Percentiles rank a stretch among this genome's conserved stretches.
Evolutionary conservation across 164 flowering plant species (phyloP).

Genomic region (Stephania japonica): DNA sequence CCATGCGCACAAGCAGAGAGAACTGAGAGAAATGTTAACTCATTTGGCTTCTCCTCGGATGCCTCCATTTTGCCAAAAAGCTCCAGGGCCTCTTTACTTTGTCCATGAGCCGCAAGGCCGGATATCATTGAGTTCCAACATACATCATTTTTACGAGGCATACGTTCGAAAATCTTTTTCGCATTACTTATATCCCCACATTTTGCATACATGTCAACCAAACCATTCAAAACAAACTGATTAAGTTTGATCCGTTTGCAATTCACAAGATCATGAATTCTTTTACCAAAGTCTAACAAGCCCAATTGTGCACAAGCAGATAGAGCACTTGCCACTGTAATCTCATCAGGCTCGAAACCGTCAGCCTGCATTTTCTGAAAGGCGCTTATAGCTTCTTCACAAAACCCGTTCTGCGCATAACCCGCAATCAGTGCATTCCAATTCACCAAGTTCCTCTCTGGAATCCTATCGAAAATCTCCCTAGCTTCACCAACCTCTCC

Average conservation of each 20-base stretch:
- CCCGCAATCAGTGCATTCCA: conserved; percentile 77
- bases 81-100: conserved; percentile 46
- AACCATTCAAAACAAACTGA: conserved; percentile 54
- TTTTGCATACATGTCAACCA: conserved; percentile 85
- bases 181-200: conserved; percentile 62
- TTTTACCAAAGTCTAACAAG: conserved; percentile 45
- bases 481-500: conserved; percentile 48
- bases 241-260: conserved; percentile 36
- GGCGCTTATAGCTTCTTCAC: conserved; percentile 50
- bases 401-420: conserved; percentile 59
- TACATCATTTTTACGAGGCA: conserved; percentile 29
- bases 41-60: conserved; percentile 41
- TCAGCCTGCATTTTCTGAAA: conserved; percentile 46
- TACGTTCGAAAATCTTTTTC: conserved; percentile 40
- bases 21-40: conserved; percentile 48
- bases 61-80: conserved; percentile 52
- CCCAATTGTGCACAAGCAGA: conserved; percentile 78
- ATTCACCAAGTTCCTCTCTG: conserved; percentile 52
- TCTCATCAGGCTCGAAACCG: conserved; percentile 62
- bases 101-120: conserved; percentile 61
- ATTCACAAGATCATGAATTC: conserved; percentile 38
- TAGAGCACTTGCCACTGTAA: conserved; percentile 45
- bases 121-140: conserved; percentile 82
- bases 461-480: conserved; percentile 44
- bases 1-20: conserved; percentile 76